Evolutionary conservation across 2,329 filamentous ascomycete genomes (phyloP).

Genomic region (Aspergillus puulaauensis): DNA sequence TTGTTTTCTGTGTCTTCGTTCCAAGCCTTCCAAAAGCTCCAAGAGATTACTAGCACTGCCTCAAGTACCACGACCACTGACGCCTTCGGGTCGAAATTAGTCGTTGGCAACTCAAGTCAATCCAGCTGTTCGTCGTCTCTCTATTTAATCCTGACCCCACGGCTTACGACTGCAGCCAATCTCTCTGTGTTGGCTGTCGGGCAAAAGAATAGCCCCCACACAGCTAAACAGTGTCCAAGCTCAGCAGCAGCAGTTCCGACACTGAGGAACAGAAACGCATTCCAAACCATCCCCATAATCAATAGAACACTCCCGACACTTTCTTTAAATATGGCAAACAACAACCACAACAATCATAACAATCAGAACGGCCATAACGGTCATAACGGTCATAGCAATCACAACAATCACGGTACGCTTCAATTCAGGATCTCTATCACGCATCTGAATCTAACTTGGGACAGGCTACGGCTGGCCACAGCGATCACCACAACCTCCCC

Average conservation of each 20-base stretch:
- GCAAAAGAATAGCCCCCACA: background rate
- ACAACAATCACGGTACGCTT: conserved; percentile 30
- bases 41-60: background rate
- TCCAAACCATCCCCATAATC: background rate
- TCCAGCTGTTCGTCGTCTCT: background rate
- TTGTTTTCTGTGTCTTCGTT: background rate
- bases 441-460: conserved; percentile 14
- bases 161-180: background rate
- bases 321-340: conserved; percentile 31
- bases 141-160: background rate
- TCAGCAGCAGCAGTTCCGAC: background rate
- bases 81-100: background rate
- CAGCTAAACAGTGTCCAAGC: background rate
- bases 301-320: conserved; percentile 17
- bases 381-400: background rate
- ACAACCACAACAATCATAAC: conserved; percentile 25
- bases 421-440: background rate
- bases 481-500: conserved; percentile 29
- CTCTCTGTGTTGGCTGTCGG: background rate
- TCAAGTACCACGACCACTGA: background rate
- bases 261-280: background rate
- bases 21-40: background rate
- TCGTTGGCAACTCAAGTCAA: background rate
- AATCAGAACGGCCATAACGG: no score
- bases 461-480: conserved; percentile 33